phyloP scores from a whole-genome alignment of 164 flowering plant genomes.

The Magnolia changhungtana region DNA sequence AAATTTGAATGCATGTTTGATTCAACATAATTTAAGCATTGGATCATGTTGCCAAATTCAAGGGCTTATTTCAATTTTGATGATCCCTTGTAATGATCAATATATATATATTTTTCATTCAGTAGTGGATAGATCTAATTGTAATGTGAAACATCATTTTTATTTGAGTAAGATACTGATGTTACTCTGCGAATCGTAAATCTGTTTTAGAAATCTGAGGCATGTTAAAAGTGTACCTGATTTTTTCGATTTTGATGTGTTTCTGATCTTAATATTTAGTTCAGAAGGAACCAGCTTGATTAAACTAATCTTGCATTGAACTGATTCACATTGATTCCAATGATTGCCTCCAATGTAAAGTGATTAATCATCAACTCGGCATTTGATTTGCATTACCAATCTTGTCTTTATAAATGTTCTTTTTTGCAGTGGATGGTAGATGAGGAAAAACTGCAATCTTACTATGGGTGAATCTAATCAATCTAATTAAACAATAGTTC shows the following conservation, averaged over 20 bases:
- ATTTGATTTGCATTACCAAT: slow-evolving; percentile 10
- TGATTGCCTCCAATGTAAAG: background rate
- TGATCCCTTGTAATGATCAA: background rate
- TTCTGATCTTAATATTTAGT: background rate
- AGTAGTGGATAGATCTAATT: background rate
- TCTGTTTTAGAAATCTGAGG: background rate
- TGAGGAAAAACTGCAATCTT: too few species aligned
- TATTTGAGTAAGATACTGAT: background rate
- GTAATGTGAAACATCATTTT: background rate
- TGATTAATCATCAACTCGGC: background rate
- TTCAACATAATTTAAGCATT: background rate
- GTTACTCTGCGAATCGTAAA: background rate
- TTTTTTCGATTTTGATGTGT: too few species aligned
- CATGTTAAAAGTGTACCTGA: background rate
- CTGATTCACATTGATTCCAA: background rate
- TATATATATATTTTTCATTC: background rate
- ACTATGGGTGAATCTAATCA: too few species aligned
- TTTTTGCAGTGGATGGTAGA: slow-evolving; percentile 91
- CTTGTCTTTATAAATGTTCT: slow-evolving; percentile 10
- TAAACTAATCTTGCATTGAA: background rate
- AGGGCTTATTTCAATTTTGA: background rate
- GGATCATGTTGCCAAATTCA: background rate
- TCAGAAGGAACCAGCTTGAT: background rate
- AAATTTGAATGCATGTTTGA: background rate
- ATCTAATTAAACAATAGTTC: too few species aligned